phyloP scores from a whole-genome alignment of 306 rosid species.

The Malus fusca region DNA sequence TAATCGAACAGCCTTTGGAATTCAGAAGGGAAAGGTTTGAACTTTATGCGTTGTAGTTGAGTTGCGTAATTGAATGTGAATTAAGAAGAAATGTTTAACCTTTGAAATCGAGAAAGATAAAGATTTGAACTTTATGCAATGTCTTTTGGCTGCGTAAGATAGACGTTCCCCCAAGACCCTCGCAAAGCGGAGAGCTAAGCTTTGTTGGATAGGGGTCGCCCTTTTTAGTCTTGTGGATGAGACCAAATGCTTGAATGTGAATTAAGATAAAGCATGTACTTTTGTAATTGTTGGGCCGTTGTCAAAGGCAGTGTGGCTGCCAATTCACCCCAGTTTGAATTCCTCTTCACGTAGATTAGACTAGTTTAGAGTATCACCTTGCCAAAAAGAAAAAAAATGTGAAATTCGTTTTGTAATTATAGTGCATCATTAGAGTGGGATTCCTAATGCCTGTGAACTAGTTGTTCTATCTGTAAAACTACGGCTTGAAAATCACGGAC shows the following conservation, averaged over 20 bases:
- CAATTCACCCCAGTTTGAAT: no score
- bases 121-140: neutral
- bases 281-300: no score
- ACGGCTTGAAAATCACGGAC: neutral
- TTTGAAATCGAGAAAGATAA: neutral
- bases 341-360: no score
- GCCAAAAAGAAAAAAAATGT: neutral
- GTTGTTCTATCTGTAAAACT: neutral
- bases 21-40: neutral
- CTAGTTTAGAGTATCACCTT: no score
- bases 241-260: neutral
- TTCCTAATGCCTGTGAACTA: neutral
- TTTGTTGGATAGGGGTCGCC: no score
- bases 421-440: neutral
- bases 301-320: no score
- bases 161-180: no score
- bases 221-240: neutral
- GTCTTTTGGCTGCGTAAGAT: no score
- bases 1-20: neutral
- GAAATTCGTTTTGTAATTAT: neutral
- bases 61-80: neutral
- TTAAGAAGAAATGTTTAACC: neutral
- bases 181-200: no score
- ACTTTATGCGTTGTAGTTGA: neutral
- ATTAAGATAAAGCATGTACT: no score